These are phyloP conservation scores for Ichthyophthirius multifiliis DNA, from an alignment of 169 alveolate species.

Conservation along the genomic window DNA sequence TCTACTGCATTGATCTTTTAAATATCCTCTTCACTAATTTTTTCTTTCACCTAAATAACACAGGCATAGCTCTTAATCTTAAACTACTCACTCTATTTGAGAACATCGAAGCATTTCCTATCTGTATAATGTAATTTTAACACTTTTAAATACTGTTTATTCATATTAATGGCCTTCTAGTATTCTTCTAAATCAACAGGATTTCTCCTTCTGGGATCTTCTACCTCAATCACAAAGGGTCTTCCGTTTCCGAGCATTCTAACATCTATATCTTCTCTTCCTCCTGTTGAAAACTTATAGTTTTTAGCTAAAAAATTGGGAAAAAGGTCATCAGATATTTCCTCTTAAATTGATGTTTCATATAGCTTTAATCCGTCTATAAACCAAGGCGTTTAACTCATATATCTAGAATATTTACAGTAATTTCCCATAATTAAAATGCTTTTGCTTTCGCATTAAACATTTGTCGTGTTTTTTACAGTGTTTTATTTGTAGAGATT, in stretches of 20 bases:
- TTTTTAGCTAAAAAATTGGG: not conserved
- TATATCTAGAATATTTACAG: constrained; percentile 68
- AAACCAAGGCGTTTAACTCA: constrained; percentile 77
- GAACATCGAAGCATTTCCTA: constrained; percentile 50
- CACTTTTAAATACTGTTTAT: constrained; percentile 25
- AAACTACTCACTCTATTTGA: constrained; percentile 67
- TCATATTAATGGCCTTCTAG: not conserved
- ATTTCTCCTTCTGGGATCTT: constrained; percentile 60
- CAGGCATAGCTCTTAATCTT: constrained; percentile 74
- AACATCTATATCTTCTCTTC: constrained; percentile 84
- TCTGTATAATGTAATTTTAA: constrained; percentile 50
- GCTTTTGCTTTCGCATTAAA: constrained; percentile 41
- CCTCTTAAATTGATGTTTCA: constrained; percentile 38
- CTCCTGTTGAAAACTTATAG: constrained; percentile 47
- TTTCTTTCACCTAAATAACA: constrained; percentile 58
- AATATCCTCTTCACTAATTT: constrained; percentile 43
- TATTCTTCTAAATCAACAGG: constrained; percentile 13
- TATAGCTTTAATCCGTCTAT: constrained; percentile 48
- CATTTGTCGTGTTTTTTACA: not conserved
- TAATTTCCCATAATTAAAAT: constrained; percentile 66
- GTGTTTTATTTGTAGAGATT: not conserved
- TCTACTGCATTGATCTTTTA: constrained; percentile 44
- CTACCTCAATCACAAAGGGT: constrained; percentile 73
- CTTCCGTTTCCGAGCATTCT: constrained; percentile 83
- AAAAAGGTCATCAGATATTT: constrained; percentile 37